These are phyloP conservation scores for Exobasidium cylindrosporum DNA, from an alignment of 1,284 basidiomycete genomes.

Conservation along the genomic window DNA sequence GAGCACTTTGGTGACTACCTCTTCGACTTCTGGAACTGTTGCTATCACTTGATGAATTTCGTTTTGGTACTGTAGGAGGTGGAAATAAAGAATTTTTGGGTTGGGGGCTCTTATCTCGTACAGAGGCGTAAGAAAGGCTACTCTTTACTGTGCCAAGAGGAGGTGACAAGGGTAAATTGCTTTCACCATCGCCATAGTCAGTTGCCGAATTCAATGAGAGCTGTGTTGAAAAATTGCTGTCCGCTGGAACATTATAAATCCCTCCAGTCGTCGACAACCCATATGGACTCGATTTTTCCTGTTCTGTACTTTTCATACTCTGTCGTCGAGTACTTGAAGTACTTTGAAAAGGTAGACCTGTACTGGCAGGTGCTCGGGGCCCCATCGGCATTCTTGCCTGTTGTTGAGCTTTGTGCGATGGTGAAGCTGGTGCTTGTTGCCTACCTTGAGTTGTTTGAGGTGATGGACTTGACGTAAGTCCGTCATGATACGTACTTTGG, in stretches of 20 bases:
- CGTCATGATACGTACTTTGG: not conserved
- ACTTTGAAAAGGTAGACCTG: too few species aligned
- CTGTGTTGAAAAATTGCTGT: too few species aligned
- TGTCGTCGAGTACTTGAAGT: not conserved
- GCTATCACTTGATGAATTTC: not conserved
- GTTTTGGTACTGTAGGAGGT: not conserved
- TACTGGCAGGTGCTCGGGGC: not conserved
- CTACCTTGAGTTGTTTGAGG: not conserved
- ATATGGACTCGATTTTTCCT: not conserved
- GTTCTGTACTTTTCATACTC: not conserved
- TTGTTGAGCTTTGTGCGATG: not conserved
- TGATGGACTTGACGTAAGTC: not conserved
- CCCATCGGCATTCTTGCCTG: not conserved
- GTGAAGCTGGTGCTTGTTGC: not conserved
- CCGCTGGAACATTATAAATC: slow-evolving; percentile 4
- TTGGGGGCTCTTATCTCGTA: not conserved
- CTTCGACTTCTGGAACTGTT: slow-evolving; percentile 13
- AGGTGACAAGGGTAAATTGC: not conserved
- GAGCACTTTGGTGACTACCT: slow-evolving; percentile 18
- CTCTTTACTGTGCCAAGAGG: not conserved
- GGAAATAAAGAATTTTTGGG: not conserved
- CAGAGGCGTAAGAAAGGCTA: not conserved
- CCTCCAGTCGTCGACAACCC: slow-evolving; percentile 12
- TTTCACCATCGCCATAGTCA: too few species aligned
- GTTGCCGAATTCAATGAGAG: too few species aligned